Conservation (phyloP, 345 rosid genomes). For the Geranium brycei region DNA sequence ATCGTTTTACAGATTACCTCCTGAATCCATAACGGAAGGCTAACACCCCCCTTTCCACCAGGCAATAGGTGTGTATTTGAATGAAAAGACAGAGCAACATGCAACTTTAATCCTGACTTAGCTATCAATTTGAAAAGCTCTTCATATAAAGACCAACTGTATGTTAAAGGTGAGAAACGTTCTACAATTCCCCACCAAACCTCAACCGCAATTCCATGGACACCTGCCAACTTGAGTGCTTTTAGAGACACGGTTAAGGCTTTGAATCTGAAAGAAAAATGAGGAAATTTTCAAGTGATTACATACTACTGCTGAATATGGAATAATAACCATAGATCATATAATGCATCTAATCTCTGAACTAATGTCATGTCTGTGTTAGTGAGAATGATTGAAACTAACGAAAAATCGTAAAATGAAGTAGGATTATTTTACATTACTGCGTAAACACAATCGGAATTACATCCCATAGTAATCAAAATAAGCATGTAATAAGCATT, state of each 20-base stretch:
- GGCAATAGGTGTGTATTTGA: conserved; percentile 28
- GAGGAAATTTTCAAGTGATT: background rate
- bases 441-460: background rate
- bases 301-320: conserved; percentile 10
- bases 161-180: conserved; percentile 44
- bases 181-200: conserved; percentile 70
- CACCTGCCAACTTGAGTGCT: conserved; percentile 66
- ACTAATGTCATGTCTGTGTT: background rate
- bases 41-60: conserved; percentile 35
- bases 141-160: conserved; percentile 51
- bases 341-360: background rate
- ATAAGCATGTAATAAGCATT: background rate
- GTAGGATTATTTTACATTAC: background rate
- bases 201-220: conserved; percentile 60
- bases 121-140: conserved; percentile 43
- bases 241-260: conserved; percentile 55
- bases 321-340: background rate
- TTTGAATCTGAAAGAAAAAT: conserved; percentile 44
- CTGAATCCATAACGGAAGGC: conserved; percentile 56
- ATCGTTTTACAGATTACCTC: conserved; percentile 23
- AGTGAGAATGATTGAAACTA: background rate
- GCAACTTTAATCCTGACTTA: conserved; percentile 46
- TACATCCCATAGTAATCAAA: background rate
- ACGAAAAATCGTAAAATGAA: background rate
- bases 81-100: conserved; percentile 49